These are phyloP conservation scores for Fusarium penzigii DNA, from an alignment of 2,329 filamentous ascomycete genomes.

Conservation along the genomic window DNA sequence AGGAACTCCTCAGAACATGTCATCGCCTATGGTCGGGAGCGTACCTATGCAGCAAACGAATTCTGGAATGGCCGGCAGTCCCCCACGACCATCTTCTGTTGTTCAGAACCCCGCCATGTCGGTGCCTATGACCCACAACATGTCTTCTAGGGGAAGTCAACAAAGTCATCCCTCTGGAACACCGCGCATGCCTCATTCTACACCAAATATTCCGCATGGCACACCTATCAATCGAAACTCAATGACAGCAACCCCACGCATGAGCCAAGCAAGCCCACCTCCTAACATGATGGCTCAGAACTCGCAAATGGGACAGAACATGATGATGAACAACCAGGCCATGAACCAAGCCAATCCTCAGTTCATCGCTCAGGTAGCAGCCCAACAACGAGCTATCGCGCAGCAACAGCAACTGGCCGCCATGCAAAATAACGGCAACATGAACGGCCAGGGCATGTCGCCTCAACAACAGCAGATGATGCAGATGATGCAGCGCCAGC, in stretches of 20 bases:
- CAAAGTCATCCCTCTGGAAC: conserved; percentile 67
- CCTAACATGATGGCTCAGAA: conserved; percentile 60
- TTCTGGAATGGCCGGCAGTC: conserved; percentile 69
- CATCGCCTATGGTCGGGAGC: conserved; percentile 64
- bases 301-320: conserved; percentile 51
- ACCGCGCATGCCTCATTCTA: conserved; percentile 61
- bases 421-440: conserved; percentile 40
- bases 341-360: conserved; percentile 42
- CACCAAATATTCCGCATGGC: conserved; percentile 60
- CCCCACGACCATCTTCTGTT: conserved; percentile 65
- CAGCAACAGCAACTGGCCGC: conserved; percentile 47
- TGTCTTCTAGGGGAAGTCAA: conserved; percentile 66
- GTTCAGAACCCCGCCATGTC: conserved; percentile 61
- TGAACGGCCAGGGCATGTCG: conserved; percentile 39
- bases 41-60: conserved; percentile 65
- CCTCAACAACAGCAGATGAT: conserved; percentile 41
- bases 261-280: conserved; percentile 63
- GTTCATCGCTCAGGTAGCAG: conserved; percentile 47
- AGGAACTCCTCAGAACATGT: conserved; percentile 64
- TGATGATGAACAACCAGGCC: conserved; percentile 54
- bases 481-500: conserved; percentile 40
- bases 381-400: conserved; percentile 48
- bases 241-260: conserved; percentile 59
- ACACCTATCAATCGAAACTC: conserved; percentile 58
- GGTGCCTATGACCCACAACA: conserved; percentile 61